Evolutionary conservation across 2,329 filamentous ascomycete species (phyloP), one percentile per base, ranked within the genome.

Genomic region (Exophiala sideris): DNA sequence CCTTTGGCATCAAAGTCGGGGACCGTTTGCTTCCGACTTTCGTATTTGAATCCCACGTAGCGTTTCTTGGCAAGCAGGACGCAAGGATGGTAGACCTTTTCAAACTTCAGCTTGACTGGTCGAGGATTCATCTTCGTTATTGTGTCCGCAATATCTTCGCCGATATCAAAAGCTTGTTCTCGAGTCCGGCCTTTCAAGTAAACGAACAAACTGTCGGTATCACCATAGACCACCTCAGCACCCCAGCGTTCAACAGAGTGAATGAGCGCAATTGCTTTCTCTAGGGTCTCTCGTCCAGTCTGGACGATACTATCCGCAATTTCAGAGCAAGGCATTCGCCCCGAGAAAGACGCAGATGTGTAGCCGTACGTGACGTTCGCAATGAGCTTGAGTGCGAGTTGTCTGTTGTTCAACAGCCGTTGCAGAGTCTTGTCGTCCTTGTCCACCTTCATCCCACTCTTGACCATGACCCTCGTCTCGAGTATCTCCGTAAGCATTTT

Each of bases 341-440:
- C 94, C 0, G 92, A 97, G 70, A 96, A 99, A 0, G 90, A 95
- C 0, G 94, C 94, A 2, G 94, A 97, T 0, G 94, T 94, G 71
- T 99, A 99, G 9, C 94, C 94, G 66, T 99, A 99, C 0, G 94
- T 99, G 62, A 99, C 94, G 64, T 99, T 99, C n/a, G 94, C 94
- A 36, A 99, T 89, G 5, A 99, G 79, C 68, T 99, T 99, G 21
- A 99, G 79, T 0, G 94, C 94, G 3, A 99, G 77, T 65, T 99
- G 94, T 65, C 94, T 80, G 69, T 96, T 96, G 73, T 99, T 95
- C 14, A 97, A 77, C 10, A 97, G 80, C 57, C 88, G 86, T 65
- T 97, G 92, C 12, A 97, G 73, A 0, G 83, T 82, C 68, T 84
- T 91, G 73, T 97, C 91, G 52, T 92, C 86, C 68, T 91, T 94